These are phyloP conservation scores for Forsythia viridissima DNA, from an alignment of 257 asterid species.

Conservation along the genomic window DNA sequence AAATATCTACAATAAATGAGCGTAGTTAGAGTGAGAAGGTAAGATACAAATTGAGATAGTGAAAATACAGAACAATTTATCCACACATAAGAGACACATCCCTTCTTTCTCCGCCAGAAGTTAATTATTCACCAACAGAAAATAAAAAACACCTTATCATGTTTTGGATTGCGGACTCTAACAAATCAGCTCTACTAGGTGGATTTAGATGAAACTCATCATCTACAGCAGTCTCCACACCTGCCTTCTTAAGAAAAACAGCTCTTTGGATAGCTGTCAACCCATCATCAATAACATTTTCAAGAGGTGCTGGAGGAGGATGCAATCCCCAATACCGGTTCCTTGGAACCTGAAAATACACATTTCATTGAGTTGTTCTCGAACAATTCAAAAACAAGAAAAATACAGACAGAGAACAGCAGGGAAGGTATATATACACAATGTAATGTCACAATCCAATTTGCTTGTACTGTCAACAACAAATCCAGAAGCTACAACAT, in stretches of 20 bases:
- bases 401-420: conserved; percentile 3
- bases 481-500: conserved; percentile 12
- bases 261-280: conserved; percentile 82
- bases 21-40: conserved; percentile 16
- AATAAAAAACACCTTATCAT: conserved; percentile 70
- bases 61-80: conserved; percentile 18
- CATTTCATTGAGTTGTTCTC: conserved; percentile 14
- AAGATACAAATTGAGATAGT: conserved; percentile 17
- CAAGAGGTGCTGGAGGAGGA: conserved; percentile 94
- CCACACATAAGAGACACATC: conserved; percentile 1
- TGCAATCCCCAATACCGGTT: conserved; percentile 98
- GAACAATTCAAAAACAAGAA: conserved; percentile 2
- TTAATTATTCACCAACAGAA: conserved; percentile 28
- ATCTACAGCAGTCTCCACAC: conserved; percentile 74
- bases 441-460: not conserved
- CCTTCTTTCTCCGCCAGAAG: conserved; percentile 3
- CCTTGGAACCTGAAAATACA: conserved; percentile 75
- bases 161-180: conserved; percentile 76
- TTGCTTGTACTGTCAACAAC: conserved; percentile 6
- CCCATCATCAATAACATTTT: conserved; percentile 89
- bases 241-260: conserved; percentile 87
- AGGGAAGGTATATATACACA: not conserved
- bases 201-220: conserved; percentile 79
- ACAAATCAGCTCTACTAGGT: conserved; percentile 78
- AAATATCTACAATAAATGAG: conserved; percentile 56